These are phyloP conservation scores for Rhizopus microsporus DNA, from an alignment of 371 early-diverging fungal species.

Conservation along the genomic window DNA sequence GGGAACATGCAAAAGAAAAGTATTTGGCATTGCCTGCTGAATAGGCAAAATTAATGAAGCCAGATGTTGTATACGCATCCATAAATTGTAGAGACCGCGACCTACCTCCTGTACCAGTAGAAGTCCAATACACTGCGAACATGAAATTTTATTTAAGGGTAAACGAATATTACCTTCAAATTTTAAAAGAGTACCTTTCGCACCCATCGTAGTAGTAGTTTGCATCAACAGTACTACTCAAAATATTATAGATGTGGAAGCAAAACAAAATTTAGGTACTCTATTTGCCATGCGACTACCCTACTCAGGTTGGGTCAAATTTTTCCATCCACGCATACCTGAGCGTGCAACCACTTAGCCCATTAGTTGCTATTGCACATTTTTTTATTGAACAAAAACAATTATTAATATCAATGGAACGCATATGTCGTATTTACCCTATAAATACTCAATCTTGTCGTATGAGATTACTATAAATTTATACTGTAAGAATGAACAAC, in stretches of 20 bases:
- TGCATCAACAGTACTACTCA: conserved; percentile 13
- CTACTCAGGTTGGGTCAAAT: conserved; percentile 8
- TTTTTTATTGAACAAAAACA: conserved; percentile 8
- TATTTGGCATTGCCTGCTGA: neutral
- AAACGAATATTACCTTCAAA: conserved; percentile 4
- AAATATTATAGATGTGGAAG: conserved; percentile 10
- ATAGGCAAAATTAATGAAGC: neutral
- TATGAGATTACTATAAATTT: too few species aligned
- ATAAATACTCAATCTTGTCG: too few species aligned
- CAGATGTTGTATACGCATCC: neutral
- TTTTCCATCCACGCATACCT: conserved; percentile 5
- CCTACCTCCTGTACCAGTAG: conserved; percentile 2
- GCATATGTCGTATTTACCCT: too few species aligned
- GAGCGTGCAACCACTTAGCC: neutral
- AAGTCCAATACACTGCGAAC: conserved; percentile 6
- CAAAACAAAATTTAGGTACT: neutral
- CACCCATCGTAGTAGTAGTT: conserved; percentile 10
- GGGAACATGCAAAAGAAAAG: too few species aligned
- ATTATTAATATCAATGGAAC: conserved; percentile 4
- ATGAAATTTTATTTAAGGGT: conserved; percentile 1
- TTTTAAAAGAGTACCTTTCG: conserved; percentile 15
- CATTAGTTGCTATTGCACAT: conserved; percentile 5
- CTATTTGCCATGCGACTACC: conserved; percentile 6
- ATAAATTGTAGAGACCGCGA: conserved; percentile 3
- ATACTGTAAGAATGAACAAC: too few species aligned